A percentile compares a stretch with the other conserved stretches of the same genome.
phyloP scores from a whole-genome alignment of 495 filamentous ascomycete species.

The Massariosphaeria phaeospora region DNA sequence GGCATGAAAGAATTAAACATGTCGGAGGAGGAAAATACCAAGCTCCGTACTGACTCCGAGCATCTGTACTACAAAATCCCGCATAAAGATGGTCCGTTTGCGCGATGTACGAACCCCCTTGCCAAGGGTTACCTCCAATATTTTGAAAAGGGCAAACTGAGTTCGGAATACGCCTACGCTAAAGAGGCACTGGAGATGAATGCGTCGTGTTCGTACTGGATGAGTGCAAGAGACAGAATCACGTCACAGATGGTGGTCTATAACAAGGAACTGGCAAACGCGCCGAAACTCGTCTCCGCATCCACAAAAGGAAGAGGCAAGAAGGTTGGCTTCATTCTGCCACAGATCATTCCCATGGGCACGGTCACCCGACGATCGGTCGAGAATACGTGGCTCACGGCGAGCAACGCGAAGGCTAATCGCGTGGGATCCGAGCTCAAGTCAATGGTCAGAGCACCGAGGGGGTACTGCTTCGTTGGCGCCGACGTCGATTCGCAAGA shows the following conservation, averaged over 20 bases:
- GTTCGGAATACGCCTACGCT: slow-evolving; percentile 81
- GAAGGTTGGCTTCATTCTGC: slow-evolving; percentile 81
- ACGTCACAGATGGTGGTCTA: slow-evolving; percentile 92
- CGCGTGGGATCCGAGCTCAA: slow-evolving; percentile 96
- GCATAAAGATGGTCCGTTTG: slow-evolving; percentile 86
- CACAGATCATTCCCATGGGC: slow-evolving; percentile 98
- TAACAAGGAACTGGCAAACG: slow-evolving; percentile 53
- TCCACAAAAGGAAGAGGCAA: slow-evolving; percentile 20
- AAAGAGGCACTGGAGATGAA: slow-evolving; percentile 98
- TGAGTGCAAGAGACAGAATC: slow-evolving; percentile 87
- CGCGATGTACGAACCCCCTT: slow-evolving; percentile 77
- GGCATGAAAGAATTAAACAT: slow-evolving; percentile 71
- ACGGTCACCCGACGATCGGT: slow-evolving; percentile 95
- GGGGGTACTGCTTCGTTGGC: slow-evolving; percentile 88
- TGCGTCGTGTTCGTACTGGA: slow-evolving; percentile 97
- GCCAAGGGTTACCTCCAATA: slow-evolving; percentile 86
- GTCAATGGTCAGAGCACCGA: slow-evolving; percentile 89
- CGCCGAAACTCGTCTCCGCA: slow-evolving; percentile 35
- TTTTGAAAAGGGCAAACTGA: slow-evolving; percentile 82
- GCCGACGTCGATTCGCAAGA: slow-evolving; percentile 99
- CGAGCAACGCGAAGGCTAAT: slow-evolving; percentile 91
- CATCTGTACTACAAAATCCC: slow-evolving; percentile 86
- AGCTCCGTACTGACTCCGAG: slow-evolving; percentile 59
- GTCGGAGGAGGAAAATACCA: slow-evolving; percentile 60
- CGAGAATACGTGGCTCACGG: slow-evolving; percentile 97